Base-by-base conservation (phyloP, 129 eudicot genomes). In the Erigeron canadensis region DNA sequence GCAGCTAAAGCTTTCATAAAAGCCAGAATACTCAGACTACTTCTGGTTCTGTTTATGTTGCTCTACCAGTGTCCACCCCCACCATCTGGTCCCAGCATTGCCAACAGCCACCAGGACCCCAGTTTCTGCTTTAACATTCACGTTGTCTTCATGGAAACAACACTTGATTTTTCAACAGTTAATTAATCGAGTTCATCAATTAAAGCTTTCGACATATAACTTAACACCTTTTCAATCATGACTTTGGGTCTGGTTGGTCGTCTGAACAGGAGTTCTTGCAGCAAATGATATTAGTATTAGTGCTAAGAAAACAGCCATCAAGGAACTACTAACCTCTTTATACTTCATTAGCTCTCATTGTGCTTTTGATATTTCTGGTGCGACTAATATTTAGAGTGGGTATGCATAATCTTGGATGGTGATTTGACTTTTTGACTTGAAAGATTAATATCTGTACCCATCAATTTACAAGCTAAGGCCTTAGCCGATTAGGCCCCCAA, bases 261-360 rank as follows among this genome's bases (percentile, higher is more conserved):
- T 37, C 46, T 63, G 7, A 39, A 6, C 21, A 16, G 4, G 67
- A 39, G 67, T 63, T 63, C 47, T 38, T 38, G 47, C 47, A 63
- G 67, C 67, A 39, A 21, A 63, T 2, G 67, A 15, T 38, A 63
- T 5, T 38, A 63, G 48, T 63, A 63, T 63, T 37, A 63, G 23
- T 37, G 67, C 47, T 15, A 38, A 63, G 67, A 63, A 63, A 63
- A 62, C 67, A 38, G 47, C 46, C 47, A 63, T 6, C 47, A 63
- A 63, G 46, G 39, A 63, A 39, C 10, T 15, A 12, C 22, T 63
- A 40, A 38, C 23, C 47, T 39, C 48, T n/a, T n/a, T 38, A 7
- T 62, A 5, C 46, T 62, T 63, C 67, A 39, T 63, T 63, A 38
- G 38, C 47, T 8, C 11, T 12, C 4, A 39, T 37, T 39, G 12